A percentile compares a stretch with the other conserved stretches of the same genome.
Evolutionary conservation across 1,284 basidiomycete genomes (phyloP).

Genomic region (Boletus mariae): DNA sequence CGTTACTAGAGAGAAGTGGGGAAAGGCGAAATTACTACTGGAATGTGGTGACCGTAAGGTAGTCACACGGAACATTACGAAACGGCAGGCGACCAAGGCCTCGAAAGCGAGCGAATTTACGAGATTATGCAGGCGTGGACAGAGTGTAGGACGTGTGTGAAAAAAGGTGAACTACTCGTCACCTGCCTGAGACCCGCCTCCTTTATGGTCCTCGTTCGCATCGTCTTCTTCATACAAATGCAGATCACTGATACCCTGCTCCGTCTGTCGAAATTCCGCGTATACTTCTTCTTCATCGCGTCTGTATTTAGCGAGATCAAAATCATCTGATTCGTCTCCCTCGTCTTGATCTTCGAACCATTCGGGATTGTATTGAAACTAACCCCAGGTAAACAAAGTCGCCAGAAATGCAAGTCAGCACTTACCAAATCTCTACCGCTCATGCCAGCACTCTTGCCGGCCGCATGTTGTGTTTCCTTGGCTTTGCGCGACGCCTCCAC

Average conservation of each 20-base stretch:
- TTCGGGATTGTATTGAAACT: slow-evolving; percentile 96
- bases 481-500: slow-evolving; percentile 77
- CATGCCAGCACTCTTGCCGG: slow-evolving; percentile 92
- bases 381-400: slow-evolving; percentile 12
- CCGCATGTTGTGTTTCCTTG: slow-evolving; percentile 81
- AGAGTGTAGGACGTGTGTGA: too few relatives aligned
- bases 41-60: neutral
- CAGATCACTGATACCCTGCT: slow-evolving; percentile 13
- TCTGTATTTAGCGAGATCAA: slow-evolving; percentile 26
- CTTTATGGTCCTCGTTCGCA: slow-evolving; percentile 4
- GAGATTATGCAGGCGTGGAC: neutral
- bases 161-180: neutral
- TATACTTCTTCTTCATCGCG: slow-evolving; percentile 31
- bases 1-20: slow-evolving; percentile 6
- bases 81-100: neutral
- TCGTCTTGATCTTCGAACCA: slow-evolving; percentile 89
- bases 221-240: slow-evolving; percentile 26
- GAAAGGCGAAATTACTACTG: neutral
- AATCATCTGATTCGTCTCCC: slow-evolving; percentile 55
- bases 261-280: slow-evolving; percentile 23
- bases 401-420: slow-evolving; percentile 13
- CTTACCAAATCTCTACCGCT: slow-evolving; percentile 90
- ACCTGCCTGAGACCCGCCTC: neutral
- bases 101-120: neutral
- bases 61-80: slow-evolving; percentile 23